Evolutionary conservation across 225 moss, liverwort and hornwort species (phyloP).

Genomic region (Bryum argenteum): DNA sequence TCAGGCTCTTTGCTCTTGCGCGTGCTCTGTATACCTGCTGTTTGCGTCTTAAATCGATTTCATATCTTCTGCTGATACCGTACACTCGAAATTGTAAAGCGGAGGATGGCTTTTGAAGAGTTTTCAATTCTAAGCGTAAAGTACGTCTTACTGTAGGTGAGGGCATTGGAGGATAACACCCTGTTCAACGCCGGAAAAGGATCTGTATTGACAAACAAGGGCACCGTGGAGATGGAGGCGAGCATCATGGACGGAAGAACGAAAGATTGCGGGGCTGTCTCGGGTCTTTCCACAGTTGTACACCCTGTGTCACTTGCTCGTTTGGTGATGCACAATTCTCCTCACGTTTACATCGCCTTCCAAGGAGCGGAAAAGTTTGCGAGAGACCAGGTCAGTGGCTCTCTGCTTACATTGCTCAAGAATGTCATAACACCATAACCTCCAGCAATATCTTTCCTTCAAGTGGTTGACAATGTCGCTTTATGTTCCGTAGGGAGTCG

Average conservation of each 20-base stretch:
- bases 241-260: slow-evolving; percentile 96
- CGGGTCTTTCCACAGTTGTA: slow-evolving; percentile 85
- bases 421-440: too few relatives aligned
- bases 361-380: slow-evolving; percentile 94
- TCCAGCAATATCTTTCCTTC: not conserved
- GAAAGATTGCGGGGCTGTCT: slow-evolving; percentile 84
- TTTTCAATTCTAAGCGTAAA: not conserved
- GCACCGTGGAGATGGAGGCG: slow-evolving; percentile 99
- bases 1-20: not conserved
- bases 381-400: slow-evolving; percentile 64
- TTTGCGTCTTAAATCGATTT: not conserved
- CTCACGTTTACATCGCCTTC: slow-evolving; percentile 87
- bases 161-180: slow-evolving; percentile 70
- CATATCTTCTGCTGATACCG: too few relatives aligned
- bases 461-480: not conserved
- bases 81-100: not conserved
- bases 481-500: slow-evolving; percentile 46
- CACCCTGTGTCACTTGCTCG: slow-evolving; percentile 92
- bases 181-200: slow-evolving; percentile 91
- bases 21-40: not conserved
- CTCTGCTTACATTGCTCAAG: too few relatives aligned
- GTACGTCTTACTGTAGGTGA: slow-evolving; percentile 59
- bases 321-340: slow-evolving; percentile 91
- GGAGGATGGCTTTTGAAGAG: not conserved
- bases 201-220: slow-evolving; percentile 76